Evolutionary conservation across 495 filamentous ascomycete species (phyloP).

Genomic region (Talaromyces stipitatus): DNA sequence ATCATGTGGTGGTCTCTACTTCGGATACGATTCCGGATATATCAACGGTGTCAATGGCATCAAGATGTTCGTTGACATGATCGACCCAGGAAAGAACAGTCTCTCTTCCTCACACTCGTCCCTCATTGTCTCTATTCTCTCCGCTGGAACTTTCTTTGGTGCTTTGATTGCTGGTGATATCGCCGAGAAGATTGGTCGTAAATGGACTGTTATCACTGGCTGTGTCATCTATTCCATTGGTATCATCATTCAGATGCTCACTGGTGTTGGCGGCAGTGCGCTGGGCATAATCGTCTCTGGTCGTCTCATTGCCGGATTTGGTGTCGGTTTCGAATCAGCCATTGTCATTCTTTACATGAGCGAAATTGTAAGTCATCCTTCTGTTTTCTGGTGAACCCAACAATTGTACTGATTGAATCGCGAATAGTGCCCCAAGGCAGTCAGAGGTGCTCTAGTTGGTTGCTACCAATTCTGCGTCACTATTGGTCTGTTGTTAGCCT

Average conservation of each 20-base stretch:
- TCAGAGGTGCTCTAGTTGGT: constrained; percentile 61
- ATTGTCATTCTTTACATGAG: constrained; percentile 72
- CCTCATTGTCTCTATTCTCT: constrained; percentile 67
- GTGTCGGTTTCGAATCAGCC: constrained; percentile 68
- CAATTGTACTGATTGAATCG: background rate
- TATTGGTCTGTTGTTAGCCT: constrained; percentile 64
- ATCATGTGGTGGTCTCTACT: constrained; percentile 53
- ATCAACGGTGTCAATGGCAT: constrained; percentile 48
- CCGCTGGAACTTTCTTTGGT: constrained; percentile 69
- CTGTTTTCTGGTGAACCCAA: background rate
- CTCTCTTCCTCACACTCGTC: constrained; percentile 27
- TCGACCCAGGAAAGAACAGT: constrained; percentile 11
- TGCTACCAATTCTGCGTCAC: constrained; percentile 69
- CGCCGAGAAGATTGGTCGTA: constrained; percentile 62
- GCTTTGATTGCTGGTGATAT: constrained; percentile 62
- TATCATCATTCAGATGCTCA: constrained; percentile 46
- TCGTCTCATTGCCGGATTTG: constrained; percentile 63
- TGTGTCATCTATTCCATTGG: constrained; percentile 59
- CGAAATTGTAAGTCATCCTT: constrained; percentile 31
- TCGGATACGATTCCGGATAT: constrained; percentile 48
- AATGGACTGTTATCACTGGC: constrained; percentile 58
- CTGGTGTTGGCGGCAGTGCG: constrained; percentile 31
- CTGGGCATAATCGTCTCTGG: constrained; percentile 56
- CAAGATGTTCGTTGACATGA: constrained; percentile 41
- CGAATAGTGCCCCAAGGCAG: constrained; percentile 46